Evolutionary conservation across 495 filamentous ascomycete species (phyloP).

Genomic region (Xylaria curta): DNA sequence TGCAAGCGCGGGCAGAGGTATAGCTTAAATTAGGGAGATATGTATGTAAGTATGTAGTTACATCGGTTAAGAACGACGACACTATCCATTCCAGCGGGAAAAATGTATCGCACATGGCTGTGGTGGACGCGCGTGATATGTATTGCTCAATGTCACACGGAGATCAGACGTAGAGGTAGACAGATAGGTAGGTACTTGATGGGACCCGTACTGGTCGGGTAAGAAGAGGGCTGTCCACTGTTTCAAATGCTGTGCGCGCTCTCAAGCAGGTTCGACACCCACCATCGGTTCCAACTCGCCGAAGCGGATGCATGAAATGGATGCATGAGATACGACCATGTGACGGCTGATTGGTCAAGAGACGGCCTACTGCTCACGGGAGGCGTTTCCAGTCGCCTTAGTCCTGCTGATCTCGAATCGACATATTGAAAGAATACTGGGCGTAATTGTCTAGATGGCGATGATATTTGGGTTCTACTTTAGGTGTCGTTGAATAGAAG

Average conservation of each 20-base stretch:
- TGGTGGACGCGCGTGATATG: conserved; percentile 32
- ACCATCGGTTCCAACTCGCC: conserved; percentile 2
- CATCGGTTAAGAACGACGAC: neutral
- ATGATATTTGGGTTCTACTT: neutral
- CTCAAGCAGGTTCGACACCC: conserved; percentile 2
- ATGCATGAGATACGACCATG: conserved; percentile 22
- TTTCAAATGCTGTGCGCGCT: neutral
- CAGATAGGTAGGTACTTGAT: no score
- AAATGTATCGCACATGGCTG: conserved; percentile 25
- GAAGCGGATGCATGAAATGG: conserved; percentile 2
- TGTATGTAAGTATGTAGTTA: neutral
- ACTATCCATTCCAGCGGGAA: conserved; percentile 20
- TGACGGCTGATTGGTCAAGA: conserved; percentile 24
- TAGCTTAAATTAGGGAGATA: neutral
- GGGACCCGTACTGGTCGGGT: neutral
- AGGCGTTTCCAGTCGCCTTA: conserved; percentile 10
- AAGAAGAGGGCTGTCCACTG: conserved; percentile 4
- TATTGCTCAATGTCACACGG: neutral
- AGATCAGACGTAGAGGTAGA: neutral
- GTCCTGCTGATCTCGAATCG: conserved; percentile 10
- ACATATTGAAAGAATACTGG: neutral
- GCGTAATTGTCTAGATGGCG: neutral
- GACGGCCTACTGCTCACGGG: neutral
- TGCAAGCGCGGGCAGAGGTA: neutral
- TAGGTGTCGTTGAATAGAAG: neutral